Conservation (phyloP, 768 basidiomycete species). For the Nevesoporus exiguus region DNA sequence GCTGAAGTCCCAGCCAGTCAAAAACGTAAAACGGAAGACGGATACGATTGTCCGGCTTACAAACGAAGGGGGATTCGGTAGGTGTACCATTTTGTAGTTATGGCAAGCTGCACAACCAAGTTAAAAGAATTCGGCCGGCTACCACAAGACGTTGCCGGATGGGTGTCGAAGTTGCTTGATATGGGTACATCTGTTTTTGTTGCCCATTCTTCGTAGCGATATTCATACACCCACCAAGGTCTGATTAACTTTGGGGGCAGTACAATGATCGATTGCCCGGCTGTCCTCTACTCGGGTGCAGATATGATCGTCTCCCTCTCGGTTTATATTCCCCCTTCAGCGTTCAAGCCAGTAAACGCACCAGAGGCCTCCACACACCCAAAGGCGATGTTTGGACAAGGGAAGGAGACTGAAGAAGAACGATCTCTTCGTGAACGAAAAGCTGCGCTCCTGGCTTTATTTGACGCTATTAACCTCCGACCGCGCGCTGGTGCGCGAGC, state of each 20-base stretch:
- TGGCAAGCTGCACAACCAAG: background rate
- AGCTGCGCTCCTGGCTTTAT: slow-evolving; percentile 64
- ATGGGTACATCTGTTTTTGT: slow-evolving; percentile 40
- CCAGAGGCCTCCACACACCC: slow-evolving; percentile 27
- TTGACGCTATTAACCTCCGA: slow-evolving; percentile 67
- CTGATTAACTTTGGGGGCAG: slow-evolving; percentile 65
- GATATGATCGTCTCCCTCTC: slow-evolving; percentile 75
- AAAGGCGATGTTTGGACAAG: slow-evolving; percentile 61
- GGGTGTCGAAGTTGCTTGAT: slow-evolving; percentile 75
- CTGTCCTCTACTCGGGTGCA: slow-evolving; percentile 65
- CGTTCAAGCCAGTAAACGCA: slow-evolving; percentile 54
- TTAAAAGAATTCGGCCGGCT: slow-evolving; percentile 71
- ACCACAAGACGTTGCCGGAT: slow-evolving; percentile 63
- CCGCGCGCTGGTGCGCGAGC: slow-evolving; percentile 50
- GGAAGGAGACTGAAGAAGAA: slow-evolving; percentile 77
- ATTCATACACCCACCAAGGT: slow-evolving; percentile 35
- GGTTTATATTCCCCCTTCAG: slow-evolving; percentile 63
- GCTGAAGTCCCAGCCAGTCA: slow-evolving; percentile 55
- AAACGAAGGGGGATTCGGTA: slow-evolving; percentile 65
- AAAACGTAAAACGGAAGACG: slow-evolving; percentile 46
- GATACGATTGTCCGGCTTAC: slow-evolving; percentile 67
- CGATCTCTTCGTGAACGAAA: slow-evolving; percentile 79
- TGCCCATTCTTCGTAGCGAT: background rate
- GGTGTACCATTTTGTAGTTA: slow-evolving; percentile 7
- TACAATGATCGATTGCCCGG: slow-evolving; percentile 76